A percentile compares a stretch with the other conserved stretches of the same genome.
These are phyloP conservation scores for Angomonas ambiguus DNA, from an alignment of 208 protist species.

Conservation along the genomic window DNA sequence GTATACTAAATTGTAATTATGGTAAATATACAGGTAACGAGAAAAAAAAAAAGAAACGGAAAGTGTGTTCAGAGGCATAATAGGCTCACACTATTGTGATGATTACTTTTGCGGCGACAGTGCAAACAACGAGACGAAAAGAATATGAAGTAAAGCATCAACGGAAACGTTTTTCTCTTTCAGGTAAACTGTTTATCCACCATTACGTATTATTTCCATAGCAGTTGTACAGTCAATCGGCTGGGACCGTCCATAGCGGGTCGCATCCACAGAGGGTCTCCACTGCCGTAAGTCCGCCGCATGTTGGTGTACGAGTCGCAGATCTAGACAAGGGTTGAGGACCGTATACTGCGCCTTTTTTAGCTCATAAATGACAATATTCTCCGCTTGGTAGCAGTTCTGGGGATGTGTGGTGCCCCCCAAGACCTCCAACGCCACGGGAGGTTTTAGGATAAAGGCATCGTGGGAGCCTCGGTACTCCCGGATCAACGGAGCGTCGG, in stretches of 20 bases:
- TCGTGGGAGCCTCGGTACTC: constrained; percentile 87
- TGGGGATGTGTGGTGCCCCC: constrained; percentile 52
- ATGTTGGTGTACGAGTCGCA: constrained; percentile 72
- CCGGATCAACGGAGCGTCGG: constrained; percentile 54
- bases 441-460: constrained; percentile 68
- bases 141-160: neutral
- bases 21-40: too few species aligned
- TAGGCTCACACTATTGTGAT: too few species aligned
- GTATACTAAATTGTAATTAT: too few species aligned
- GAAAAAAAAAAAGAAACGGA: too few species aligned
- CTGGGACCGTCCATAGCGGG: constrained; percentile 51
- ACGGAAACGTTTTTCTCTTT: too few species aligned
- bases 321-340: constrained; percentile 60
- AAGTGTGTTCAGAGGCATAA: too few species aligned
- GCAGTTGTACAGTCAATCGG: constrained; percentile 13
- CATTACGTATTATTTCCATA: neutral
- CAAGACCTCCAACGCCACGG: constrained; percentile 42
- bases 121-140: neutral
- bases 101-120: too few species aligned
- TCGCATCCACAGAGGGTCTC: constrained; percentile 68
- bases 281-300: constrained; percentile 77
- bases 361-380: constrained; percentile 81
- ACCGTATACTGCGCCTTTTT: constrained; percentile 48
- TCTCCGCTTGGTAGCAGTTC: constrained; percentile 87
- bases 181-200: too few species aligned